Percentiles rank a stretch among this genome's conserved stretches.
Conservation (phyloP, 768 basidiomycete genomes). For the Termitomyces sp. region DNA sequence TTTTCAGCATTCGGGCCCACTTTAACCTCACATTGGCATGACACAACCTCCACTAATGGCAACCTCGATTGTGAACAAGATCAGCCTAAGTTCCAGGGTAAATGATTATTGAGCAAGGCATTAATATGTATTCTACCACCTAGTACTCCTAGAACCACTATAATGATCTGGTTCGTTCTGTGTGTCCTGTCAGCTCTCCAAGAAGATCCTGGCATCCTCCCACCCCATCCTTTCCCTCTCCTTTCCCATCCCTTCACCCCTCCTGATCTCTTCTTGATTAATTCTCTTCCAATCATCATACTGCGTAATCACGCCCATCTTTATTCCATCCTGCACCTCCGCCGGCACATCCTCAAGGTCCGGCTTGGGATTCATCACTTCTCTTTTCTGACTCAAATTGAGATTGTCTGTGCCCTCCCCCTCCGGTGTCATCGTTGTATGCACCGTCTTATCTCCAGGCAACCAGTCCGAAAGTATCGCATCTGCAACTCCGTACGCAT, state of each 20-base stretch:
- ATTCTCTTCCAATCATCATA: conserved; percentile 75
- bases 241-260: conserved; percentile 54
- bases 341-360: conserved; percentile 41
- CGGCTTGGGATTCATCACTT: conserved; percentile 30
- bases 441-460: neutral
- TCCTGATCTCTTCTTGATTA: conserved; percentile 62
- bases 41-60: too few species aligned
- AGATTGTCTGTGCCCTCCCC: neutral
- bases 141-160: neutral
- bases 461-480: conserved; percentile 57
- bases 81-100: too few species aligned
- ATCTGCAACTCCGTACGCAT: conserved; percentile 79
- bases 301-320: conserved; percentile 40
- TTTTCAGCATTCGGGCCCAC: too few species aligned
- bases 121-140: neutral
- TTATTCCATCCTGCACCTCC: conserved; percentile 38
- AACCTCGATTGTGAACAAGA: too few species aligned
- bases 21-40: too few species aligned
- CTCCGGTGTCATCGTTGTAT: neutral
- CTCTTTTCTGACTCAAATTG: conserved; percentile 8
- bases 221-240: conserved; percentile 76
- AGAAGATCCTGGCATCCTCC: conserved; percentile 42
- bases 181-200: conserved; percentile 1
- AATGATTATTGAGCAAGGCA: neutral
- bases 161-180: neutral